A percentile compares a stretch with the other conserved stretches of the same genome.
Evolutionary conservation across 805 yeast species (phyloP).

Genomic region (Phaffomyces opuntiae): DNA sequence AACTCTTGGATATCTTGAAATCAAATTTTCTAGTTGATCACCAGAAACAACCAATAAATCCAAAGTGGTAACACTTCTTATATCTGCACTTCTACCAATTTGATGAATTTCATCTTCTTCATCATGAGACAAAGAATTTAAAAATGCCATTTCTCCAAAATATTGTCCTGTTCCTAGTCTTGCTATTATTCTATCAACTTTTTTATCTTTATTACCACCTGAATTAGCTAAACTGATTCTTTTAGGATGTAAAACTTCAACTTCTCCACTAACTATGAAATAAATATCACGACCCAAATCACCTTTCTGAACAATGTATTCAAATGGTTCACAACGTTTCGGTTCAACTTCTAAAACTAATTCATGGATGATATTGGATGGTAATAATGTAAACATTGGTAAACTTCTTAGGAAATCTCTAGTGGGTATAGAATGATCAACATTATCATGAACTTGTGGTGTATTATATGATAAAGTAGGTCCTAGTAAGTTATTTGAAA

Average conservation of each 20-base stretch:
- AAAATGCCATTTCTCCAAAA: slow-evolving; percentile 74
- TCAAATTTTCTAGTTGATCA: slow-evolving; percentile 45
- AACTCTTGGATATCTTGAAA: slow-evolving; percentile 51
- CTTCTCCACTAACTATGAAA: slow-evolving; percentile 62
- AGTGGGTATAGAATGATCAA: slow-evolving; percentile 49
- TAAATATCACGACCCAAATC: slow-evolving; percentile 57
- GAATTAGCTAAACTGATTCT: slow-evolving; percentile 19
- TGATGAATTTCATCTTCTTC: neutral
- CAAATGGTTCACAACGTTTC: slow-evolving; percentile 43
- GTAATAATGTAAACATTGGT: slow-evolving; percentile 52
- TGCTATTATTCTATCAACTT: slow-evolving; percentile 41
- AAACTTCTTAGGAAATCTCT: slow-evolving; percentile 51
- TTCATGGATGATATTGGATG: slow-evolving; percentile 53
- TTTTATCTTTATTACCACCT: slow-evolving; percentile 13
- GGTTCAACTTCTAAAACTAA: slow-evolving; percentile 61
- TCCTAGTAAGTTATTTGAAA: neutral
- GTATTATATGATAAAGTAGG: neutral
- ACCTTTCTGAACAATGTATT: slow-evolving; percentile 53
- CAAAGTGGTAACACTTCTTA: slow-evolving; percentile 52
- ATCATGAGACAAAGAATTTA: slow-evolving; percentile 35
- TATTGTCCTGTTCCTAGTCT: slow-evolving; percentile 56
- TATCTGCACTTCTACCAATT: slow-evolving; percentile 49
- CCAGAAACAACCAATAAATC: slow-evolving; percentile 56
- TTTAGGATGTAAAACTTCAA: slow-evolving; percentile 50
- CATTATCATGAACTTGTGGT: slow-evolving; percentile 29